Percentiles rank a stretch among this genome's conserved stretches.
phyloP scores from a whole-genome alignment of 129 eudicot genomes.

The Glebionis coronaria region DNA sequence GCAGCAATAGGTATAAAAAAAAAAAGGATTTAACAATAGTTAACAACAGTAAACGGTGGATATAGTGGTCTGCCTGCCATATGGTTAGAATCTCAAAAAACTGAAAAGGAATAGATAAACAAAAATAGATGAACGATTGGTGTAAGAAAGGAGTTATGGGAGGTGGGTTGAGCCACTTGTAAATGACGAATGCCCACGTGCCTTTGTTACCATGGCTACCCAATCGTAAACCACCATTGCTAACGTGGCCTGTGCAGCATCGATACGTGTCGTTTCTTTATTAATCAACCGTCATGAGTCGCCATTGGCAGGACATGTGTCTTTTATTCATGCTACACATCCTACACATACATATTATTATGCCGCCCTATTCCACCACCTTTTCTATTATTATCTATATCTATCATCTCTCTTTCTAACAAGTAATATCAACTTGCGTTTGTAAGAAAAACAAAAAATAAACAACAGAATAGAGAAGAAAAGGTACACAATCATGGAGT shows the following conservation, averaged over 20 bases:
- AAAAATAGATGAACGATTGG: slow-evolving; percentile 5
- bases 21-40: too few species aligned
- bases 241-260: slow-evolving; percentile 36
- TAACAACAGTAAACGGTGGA: too few species aligned
- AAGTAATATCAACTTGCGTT: too few species aligned
- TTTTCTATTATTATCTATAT: not conserved
- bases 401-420: not conserved
- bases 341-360: not conserved
- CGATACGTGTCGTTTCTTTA: slow-evolving; percentile 40
- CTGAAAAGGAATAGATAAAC: not conserved
- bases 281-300: slow-evolving; percentile 30
- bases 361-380: slow-evolving; percentile 9
- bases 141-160: slow-evolving; percentile 1
- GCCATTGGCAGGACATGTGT: slow-evolving; percentile 39
- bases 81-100: too few species aligned
- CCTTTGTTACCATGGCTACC: slow-evolving; percentile 22
- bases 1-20: too few species aligned
- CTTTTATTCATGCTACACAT: not conserved
- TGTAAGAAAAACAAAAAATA: too few species aligned
- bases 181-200: slow-evolving; percentile 30
- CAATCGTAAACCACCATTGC: slow-evolving; percentile 19
- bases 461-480: too few species aligned
- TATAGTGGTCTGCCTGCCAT: too few species aligned
- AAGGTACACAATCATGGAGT: not conserved
- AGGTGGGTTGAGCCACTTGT: slow-evolving; percentile 29